A percentile compares a stretch with the other conserved stretches of the same genome.
phyloP scores from a whole-genome alignment of 2,329 filamentous ascomycete genomes.

The Arthrobotrys entomopaga region DNA sequence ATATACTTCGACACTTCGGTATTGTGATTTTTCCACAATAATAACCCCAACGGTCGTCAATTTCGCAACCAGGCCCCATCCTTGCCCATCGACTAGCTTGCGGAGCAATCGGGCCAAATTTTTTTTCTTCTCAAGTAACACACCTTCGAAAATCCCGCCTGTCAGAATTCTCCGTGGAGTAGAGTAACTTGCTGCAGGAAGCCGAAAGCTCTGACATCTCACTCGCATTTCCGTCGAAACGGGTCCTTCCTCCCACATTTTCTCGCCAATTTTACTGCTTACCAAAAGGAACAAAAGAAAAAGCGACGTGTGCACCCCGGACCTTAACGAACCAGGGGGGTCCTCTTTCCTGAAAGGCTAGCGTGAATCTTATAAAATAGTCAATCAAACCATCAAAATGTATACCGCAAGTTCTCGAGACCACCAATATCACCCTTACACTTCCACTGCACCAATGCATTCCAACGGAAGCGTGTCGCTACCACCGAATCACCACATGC shows the following conservation, averaged over 20 bases:
- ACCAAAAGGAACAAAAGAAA: slow-evolving; percentile 41
- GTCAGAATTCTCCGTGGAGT: slow-evolving; percentile 54
- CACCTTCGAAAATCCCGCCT: slow-evolving; percentile 53
- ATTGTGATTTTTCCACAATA: slow-evolving; percentile 36
- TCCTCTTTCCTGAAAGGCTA: slow-evolving; percentile 55
- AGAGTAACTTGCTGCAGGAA: slow-evolving; percentile 44
- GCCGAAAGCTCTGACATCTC: slow-evolving; percentile 50
- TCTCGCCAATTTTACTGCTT: slow-evolving; percentile 51
- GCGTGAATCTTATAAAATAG: slow-evolving; percentile 51
- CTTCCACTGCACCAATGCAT: slow-evolving; percentile 50
- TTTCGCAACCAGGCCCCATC: slow-evolving; percentile 47
- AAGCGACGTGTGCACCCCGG: slow-evolving; percentile 53
- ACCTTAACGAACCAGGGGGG: slow-evolving; percentile 51
- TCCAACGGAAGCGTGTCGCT: slow-evolving; percentile 51
- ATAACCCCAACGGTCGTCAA: slow-evolving; percentile 45
- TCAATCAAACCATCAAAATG: slow-evolving; percentile 50
- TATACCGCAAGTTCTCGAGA: slow-evolving; percentile 54
- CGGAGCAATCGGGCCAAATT: slow-evolving; percentile 53
- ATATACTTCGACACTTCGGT: slow-evolving; percentile 18
- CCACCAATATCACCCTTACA: slow-evolving; percentile 53
- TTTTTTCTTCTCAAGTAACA: slow-evolving; percentile 25
- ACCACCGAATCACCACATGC: slow-evolving; percentile 43
- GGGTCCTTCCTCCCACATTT: slow-evolving; percentile 49
- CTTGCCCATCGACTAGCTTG: slow-evolving; percentile 53
- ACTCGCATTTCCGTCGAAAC: slow-evolving; percentile 51